These are phyloP conservation scores for Termitomyces eurrhizus DNA, from an alignment of 768 basidiomycete species.

Conservation along the genomic window DNA sequence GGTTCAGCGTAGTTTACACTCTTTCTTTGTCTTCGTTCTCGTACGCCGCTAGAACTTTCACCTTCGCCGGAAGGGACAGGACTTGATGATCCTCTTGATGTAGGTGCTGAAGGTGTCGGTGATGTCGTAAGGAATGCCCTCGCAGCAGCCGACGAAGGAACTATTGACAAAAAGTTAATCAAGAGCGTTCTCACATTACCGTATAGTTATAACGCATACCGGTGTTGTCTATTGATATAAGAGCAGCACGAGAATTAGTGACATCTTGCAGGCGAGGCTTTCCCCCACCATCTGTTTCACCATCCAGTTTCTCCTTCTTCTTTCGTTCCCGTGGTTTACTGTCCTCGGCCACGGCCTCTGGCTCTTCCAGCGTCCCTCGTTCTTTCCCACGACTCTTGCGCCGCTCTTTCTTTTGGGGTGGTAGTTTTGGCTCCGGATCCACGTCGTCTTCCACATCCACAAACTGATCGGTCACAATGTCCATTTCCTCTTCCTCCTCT, in stretches of 20 bases:
- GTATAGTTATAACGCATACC: slow-evolving; percentile 22
- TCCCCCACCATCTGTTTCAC: slow-evolving; percentile 33
- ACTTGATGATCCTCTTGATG: slow-evolving; percentile 48
- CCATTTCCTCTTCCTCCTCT: slow-evolving; percentile 53
- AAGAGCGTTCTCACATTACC: not conserved
- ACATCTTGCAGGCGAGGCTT: slow-evolving; percentile 60
- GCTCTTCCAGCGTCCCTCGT: slow-evolving; percentile 28
- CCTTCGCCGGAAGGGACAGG: slow-evolving; percentile 33
- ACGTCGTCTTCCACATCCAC: slow-evolving; percentile 33
- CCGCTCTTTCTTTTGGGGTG: slow-evolving; percentile 42
- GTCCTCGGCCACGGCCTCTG: slow-evolving; percentile 15
- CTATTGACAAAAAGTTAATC: slow-evolving; percentile 7
- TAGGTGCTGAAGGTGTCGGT: slow-evolving; percentile 39
- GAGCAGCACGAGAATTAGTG: slow-evolving; percentile 49
- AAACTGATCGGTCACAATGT: slow-evolving; percentile 28
- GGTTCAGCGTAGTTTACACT: slow-evolving; percentile 87
- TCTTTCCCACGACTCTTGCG: slow-evolving; percentile 42
- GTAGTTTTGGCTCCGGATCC: slow-evolving; percentile 18
- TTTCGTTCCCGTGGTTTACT: slow-evolving; percentile 28
- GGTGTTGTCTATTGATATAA: slow-evolving; percentile 42
- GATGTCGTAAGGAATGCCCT: slow-evolving; percentile 22
- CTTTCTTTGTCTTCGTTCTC: slow-evolving; percentile 62
- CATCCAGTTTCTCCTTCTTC: slow-evolving; percentile 28
- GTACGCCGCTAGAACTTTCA: slow-evolving; percentile 33
- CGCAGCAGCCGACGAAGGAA: slow-evolving; percentile 12